A percentile compares a stretch with the other conserved stretches of the same genome.
Evolutionary conservation across 495 filamentous ascomycete species (phyloP).

Genomic region (Diplogelasinospora grovesii): DNA sequence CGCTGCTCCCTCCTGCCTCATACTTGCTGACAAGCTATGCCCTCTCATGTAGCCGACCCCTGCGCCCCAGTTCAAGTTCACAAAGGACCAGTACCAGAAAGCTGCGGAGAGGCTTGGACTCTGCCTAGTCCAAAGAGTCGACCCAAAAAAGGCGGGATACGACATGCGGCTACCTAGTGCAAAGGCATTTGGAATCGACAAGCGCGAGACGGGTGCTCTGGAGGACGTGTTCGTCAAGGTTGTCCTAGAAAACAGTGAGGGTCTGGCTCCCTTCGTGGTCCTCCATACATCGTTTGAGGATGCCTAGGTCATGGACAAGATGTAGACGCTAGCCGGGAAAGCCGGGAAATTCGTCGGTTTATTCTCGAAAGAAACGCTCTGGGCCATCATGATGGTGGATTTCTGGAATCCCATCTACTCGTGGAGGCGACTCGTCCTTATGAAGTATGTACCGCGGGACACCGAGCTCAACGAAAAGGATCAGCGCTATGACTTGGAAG

Average conservation of each 20-base stretch:
- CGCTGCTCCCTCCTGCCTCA: no score
- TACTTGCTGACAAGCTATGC: no score
- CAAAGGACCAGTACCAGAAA: constrained; percentile 3
- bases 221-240: neutral
- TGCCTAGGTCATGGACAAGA: constrained; percentile 1
- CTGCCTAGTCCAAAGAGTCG: constrained; percentile 1
- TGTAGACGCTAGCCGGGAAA: constrained; percentile 1
- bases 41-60: no score
- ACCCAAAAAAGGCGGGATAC: neutral
- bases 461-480: neutral
- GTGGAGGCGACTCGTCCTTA: constrained; percentile 1
- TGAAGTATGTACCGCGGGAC: constrained; percentile 1
- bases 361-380: constrained; percentile 1
- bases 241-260: no score
- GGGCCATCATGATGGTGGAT: constrained; percentile 4
- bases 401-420: constrained; percentile 7
- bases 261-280: constrained; percentile 4
- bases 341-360: constrained; percentile 1
- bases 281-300: constrained; percentile 5
- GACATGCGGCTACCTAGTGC: neutral
- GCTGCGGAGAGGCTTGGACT: neutral
- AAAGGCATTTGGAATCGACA: neutral
- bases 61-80: no score
- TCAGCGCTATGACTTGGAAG: neutral
- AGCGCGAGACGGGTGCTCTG: neutral